These are phyloP conservation scores for Tetrapisispora phaffii DNA, from an alignment of 805 yeast genomes.

Conservation along the genomic window DNA sequence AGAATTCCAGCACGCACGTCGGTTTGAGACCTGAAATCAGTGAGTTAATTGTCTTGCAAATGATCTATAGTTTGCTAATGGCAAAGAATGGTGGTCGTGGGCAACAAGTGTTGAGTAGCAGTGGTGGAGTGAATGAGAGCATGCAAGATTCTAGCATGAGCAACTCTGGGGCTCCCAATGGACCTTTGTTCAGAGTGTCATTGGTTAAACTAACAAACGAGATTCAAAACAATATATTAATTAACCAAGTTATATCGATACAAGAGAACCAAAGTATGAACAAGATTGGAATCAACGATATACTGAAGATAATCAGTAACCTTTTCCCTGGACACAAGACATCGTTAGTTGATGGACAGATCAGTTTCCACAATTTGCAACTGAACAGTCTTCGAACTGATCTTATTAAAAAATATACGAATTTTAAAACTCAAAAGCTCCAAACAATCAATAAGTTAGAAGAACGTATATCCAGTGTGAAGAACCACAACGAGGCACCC, in stretches of 20 bases:
- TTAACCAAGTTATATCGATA: conserved; percentile 13
- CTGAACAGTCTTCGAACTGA: conserved; percentile 13
- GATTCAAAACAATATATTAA: conserved; percentile 23
- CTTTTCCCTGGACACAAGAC: conserved; percentile 22
- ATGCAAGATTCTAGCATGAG: not conserved
- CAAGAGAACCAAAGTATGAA: conserved; percentile 10
- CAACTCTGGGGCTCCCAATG: not conserved
- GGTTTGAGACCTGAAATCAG: conserved; percentile 14
- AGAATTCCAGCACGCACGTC: not conserved
- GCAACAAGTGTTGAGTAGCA: not conserved
- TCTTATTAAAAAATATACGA: conserved; percentile 13
- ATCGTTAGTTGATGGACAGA: conserved; percentile 27
- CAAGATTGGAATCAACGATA: conserved; percentile 26
- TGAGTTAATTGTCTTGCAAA: conserved; percentile 26
- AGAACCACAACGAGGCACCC: not conserved
- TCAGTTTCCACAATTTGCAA: conserved; percentile 26
- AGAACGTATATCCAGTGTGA: conserved; percentile 10
- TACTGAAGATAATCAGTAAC: conserved; percentile 20
- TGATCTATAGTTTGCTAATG: conserved; percentile 20
- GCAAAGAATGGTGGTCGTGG: conserved; percentile 4
- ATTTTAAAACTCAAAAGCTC: conserved; percentile 9
- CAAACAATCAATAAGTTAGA: conserved; percentile 14
- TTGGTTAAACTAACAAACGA: conserved; percentile 27
- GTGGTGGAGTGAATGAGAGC: not conserved
- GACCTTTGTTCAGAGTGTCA: conserved; percentile 14